phyloP scores from a whole-genome alignment of 495 filamentous ascomycete genomes.

The Echria macrotheca region DNA sequence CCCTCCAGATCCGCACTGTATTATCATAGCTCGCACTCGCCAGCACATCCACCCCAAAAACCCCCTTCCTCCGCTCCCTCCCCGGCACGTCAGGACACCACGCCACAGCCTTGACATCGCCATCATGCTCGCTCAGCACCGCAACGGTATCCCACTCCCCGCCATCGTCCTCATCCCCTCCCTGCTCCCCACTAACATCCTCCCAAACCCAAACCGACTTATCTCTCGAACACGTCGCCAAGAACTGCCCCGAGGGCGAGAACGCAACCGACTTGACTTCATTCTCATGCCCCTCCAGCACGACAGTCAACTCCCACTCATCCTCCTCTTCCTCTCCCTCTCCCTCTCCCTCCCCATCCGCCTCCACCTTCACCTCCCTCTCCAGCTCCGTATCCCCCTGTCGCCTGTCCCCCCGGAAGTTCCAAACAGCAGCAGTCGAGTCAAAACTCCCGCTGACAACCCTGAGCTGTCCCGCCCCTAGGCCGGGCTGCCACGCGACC shows the following conservation, averaged over 20 bases:
- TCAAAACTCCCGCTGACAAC: conserved; percentile 93
- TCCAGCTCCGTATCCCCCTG: conserved; percentile 10
- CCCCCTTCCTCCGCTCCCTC: conserved; percentile 17
- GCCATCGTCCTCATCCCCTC: conserved; percentile 44
- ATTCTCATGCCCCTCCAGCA: conserved; percentile 88
- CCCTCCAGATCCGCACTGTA: conserved; percentile 79
- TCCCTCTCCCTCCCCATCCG: conserved; percentile 19
- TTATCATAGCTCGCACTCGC: conserved; percentile 90
- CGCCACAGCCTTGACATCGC: conserved; percentile 86
- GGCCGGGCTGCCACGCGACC: conserved; percentile 78
- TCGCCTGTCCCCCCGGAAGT: conserved; percentile 46
- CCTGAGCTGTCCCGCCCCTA: conserved; percentile 53
- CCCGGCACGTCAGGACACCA: conserved; percentile 68
- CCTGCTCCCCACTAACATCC: conserved; percentile 57
- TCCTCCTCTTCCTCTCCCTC: conserved; percentile 51
- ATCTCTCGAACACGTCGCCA: conserved; percentile 87
- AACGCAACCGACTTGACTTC: conserved; percentile 87
- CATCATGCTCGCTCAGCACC: conserved; percentile 87
- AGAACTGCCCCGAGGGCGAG: conserved; percentile 68
- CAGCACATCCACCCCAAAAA: conserved; percentile 55
- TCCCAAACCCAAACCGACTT: conserved; percentile 99
- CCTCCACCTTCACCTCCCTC: conserved; percentile 15
- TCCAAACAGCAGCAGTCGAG: conserved; percentile 83
- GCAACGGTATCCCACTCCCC: conserved; percentile 96
- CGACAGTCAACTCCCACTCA: conserved; percentile 80